Percentiles rank a stretch among this genome's conserved stretches.
Evolutionary conservation across 2,329 filamentous ascomycete genomes (phyloP).

Genomic region (Aulographum hederae): DNA sequence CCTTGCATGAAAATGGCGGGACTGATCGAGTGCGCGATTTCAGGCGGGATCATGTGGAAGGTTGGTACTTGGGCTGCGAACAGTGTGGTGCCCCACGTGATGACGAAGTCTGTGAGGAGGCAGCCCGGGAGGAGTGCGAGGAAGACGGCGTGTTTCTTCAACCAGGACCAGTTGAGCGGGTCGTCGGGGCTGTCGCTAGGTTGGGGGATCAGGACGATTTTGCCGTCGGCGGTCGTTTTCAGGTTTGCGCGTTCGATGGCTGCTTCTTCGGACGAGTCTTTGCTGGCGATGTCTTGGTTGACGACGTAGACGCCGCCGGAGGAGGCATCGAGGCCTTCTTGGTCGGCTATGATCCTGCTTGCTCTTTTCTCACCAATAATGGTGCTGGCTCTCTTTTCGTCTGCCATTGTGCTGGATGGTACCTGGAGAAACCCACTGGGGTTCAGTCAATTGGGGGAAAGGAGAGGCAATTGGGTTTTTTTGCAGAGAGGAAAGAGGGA

Average conservation of each 20-base stretch:
- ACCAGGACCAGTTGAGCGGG: conserved; percentile 15
- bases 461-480: too few relatives aligned
- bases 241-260: conserved; percentile 1
- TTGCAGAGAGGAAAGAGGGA: too few relatives aligned
- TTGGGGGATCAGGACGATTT: conserved; percentile 11
- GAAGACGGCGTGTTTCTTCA: conserved; percentile 11
- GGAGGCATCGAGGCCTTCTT: too few relatives aligned
- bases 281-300: not conserved
- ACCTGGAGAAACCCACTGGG: too few relatives aligned
- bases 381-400: too few relatives aligned
- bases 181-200: conserved; percentile 12
- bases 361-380: too few relatives aligned
- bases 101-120: conserved; percentile 9
- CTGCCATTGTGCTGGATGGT: too few relatives aligned
- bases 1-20: conserved; percentile 9
- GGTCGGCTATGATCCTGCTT: too few relatives aligned
- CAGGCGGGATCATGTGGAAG: conserved; percentile 6
- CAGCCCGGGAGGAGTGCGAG: conserved; percentile 8
- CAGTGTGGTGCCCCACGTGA: conserved; percentile 8
- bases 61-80: conserved; percentile 6
- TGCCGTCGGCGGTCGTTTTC: conserved; percentile 4
- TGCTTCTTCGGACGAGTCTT: not conserved
- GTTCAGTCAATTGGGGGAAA: too few relatives aligned
- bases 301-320: not conserved
- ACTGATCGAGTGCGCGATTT: conserved; percentile 6